Evolutionary conservation across 805 yeast genomes (phyloP), one percentile per base, ranked within the genome.

Genomic region (Metschnikowia amazonensis): DNA sequence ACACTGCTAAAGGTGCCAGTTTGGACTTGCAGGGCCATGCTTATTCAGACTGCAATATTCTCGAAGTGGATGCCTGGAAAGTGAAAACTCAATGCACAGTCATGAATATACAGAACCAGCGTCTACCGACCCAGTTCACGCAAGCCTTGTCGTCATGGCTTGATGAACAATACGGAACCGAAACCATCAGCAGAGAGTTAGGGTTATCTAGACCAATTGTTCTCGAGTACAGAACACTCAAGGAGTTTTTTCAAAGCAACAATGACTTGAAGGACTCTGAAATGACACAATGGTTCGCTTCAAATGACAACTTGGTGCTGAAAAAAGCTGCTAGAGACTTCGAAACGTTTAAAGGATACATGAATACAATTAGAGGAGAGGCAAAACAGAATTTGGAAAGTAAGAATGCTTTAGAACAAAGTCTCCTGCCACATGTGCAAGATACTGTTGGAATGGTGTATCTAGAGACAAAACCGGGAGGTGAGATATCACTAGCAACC

Each of bases 1-100:
- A 77, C 51, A 75, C 80, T 3, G 82, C 81, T 2, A 61, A 52
- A 48, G 80, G 81, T 0, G 68, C 80, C 1, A 67, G 75, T 0
- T 52, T 76, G 30, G 70, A 72, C 34, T 47, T 62, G 6, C 43
- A 56, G 5, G 77, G 80, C 1, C 40, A 60, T 3, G 77, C 76
- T 1, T 67, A 66, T 43, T 70, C 79, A 43, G 82, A 77, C 58
- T 63, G 74, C 11, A 66, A 74, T 44, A 57, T 66, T 16, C 46
- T 75, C 2, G 47, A 57, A 18, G 46, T 48, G 3, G 46, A 42
- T 2, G 23, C 38, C 13, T 47, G 50, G 8, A 45, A 40, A n/a
- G 37, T 51, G 1, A 23, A 38, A 6, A 36, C 48, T 10, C 60
- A 5, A 39, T 61, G 43, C 31, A 59, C 50, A 32, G 48, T 45